Evolutionary conservation across 257 asterid genomes (phyloP).

Genomic region (Forsythia viridissima): DNA sequence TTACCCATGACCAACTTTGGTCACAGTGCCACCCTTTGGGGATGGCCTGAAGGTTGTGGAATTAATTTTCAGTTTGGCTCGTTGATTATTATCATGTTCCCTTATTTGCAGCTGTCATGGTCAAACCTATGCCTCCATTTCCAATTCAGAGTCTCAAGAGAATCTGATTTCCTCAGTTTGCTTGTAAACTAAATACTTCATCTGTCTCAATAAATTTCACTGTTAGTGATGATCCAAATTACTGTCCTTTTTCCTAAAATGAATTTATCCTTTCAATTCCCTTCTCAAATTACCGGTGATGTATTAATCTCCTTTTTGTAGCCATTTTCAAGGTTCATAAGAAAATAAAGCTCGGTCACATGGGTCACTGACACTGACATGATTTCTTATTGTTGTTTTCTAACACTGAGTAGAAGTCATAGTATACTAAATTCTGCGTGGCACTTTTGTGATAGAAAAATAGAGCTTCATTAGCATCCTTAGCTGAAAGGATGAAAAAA

Average conservation of each 20-base stretch:
- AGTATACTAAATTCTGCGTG: not conserved
- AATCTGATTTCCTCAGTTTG: not conserved
- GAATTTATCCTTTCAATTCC: not conserved
- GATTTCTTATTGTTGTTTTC: not conserved
- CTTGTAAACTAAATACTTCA: not conserved
- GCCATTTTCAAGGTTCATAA: not conserved
- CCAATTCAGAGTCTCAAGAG: not conserved
- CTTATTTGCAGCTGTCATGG: not conserved
- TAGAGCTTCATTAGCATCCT: not conserved
- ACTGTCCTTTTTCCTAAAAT: not conserved
- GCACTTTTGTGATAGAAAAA: not conserved
- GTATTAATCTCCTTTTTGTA: too few relatives aligned
- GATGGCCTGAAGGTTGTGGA: not conserved
- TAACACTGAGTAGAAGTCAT: not conserved
- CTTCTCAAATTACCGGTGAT: not conserved
- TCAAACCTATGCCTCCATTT: not conserved
- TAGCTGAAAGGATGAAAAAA: not conserved
- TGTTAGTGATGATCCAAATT: not conserved
- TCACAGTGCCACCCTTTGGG: not conserved
- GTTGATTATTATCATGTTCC: not conserved
- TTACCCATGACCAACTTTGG: not conserved
- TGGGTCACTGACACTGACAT: not conserved
- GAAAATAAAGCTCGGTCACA: not conserved
- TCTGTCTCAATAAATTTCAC: not conserved
- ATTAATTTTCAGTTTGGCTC: not conserved